A percentile compares a stretch with the other conserved stretches of the same genome.
phyloP scores from a whole-genome alignment of 371 early-diverging fungal species.

The Dinochytrium kinnereticum region DNA sequence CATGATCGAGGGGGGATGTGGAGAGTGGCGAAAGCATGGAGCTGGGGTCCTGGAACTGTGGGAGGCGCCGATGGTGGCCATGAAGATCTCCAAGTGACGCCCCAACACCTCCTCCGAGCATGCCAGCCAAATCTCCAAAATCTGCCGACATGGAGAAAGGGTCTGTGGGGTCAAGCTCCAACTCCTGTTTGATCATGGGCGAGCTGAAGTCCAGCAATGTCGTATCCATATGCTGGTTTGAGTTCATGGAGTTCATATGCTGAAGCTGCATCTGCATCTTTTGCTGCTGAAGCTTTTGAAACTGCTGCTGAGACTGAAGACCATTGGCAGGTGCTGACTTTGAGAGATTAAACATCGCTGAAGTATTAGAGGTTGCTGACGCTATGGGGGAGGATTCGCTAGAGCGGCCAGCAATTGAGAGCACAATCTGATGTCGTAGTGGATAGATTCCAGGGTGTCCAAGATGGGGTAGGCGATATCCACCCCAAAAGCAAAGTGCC shows the following conservation, averaged over 20 bases:
- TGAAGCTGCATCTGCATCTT: background rate
- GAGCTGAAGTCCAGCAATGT: background rate
- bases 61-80: background rate
- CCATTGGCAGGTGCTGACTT: constrained; percentile 9
- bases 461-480: no score
- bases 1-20: constrained; percentile 3
- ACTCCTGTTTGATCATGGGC: constrained; percentile 4
- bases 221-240: background rate
- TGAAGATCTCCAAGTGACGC: background rate
- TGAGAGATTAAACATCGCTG: no score
- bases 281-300: background rate
- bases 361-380: no score
- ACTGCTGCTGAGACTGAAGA: background rate
- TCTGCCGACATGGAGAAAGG: constrained; percentile 14
- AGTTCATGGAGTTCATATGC: background rate
- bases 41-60: background rate
- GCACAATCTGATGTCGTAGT: no score
- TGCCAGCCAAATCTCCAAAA: constrained; percentile 8
- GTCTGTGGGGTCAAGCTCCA: constrained; percentile 19
- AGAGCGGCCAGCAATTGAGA: no score
- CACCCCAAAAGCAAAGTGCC: no score
- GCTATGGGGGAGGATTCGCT: no score
- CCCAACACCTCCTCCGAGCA: constrained; percentile 1
- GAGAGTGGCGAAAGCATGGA: background rate
- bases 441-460: no score